Conservation (phyloP, 208 protist genomes). For the Sergeia podlipaevii region DNA sequence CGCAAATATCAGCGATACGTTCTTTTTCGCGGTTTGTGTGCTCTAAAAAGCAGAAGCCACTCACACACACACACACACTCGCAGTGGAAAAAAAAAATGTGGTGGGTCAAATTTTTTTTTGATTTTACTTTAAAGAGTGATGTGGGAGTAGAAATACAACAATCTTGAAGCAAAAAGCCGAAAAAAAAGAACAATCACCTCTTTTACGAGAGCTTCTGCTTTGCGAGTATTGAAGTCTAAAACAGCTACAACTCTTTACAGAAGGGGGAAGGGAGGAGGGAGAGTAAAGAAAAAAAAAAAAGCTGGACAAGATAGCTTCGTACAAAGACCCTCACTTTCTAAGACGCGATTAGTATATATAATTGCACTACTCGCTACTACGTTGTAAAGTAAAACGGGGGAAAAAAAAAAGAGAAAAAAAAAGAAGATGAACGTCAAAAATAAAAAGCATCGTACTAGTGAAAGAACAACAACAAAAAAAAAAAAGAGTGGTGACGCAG, state of each 20-base stretch:
- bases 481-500: not conserved
- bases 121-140: too few species aligned
- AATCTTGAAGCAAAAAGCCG: too few species aligned
- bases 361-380: not conserved
- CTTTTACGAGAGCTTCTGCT: too few species aligned
- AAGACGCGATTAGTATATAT: too few species aligned
- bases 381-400: not conserved
- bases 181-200: too few species aligned
- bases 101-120: constrained; percentile 7
- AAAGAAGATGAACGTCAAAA: not conserved
- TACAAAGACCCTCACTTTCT: not conserved
- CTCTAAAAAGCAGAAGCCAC: too few species aligned
- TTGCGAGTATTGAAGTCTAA: too few species aligned
- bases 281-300: constrained; percentile 8
- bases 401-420: constrained; percentile 3
- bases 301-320: constrained; percentile 6
- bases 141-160: too few species aligned
- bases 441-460: not conserved
- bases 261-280: not conserved
- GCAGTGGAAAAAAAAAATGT: not conserved
- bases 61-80: too few species aligned
- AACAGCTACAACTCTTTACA: too few species aligned
- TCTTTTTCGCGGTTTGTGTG: too few species aligned
- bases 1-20: constrained; percentile 1
- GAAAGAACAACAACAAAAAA: constrained; percentile 7